These are phyloP conservation scores for Colletotrichum tofieldiae DNA, from an alignment of 2,329 filamentous ascomycete species.

Conservation along the genomic window DNA sequence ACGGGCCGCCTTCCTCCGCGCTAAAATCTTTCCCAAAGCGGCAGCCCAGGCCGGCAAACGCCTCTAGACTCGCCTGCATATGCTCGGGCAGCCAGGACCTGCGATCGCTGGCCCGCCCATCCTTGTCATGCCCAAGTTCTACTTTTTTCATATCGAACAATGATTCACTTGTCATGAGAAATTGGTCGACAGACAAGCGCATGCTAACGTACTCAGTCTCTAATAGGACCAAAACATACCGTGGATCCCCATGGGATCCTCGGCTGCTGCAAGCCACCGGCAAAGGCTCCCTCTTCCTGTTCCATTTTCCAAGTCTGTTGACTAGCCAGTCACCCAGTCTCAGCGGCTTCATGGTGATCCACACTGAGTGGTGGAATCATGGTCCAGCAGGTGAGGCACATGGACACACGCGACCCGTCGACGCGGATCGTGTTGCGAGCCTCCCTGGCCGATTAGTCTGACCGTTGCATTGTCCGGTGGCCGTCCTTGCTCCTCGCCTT, in stretches of 20 bases:
- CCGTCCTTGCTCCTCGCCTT: not conserved
- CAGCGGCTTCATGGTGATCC: slow-evolving; percentile 4
- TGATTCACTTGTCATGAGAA: not conserved
- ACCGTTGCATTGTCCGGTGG: not conserved
- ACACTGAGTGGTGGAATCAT: slow-evolving; percentile 25
- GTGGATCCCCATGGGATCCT: slow-evolving; percentile 4
- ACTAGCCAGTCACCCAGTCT: not conserved
- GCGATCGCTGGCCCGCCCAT: slow-evolving; percentile 15
- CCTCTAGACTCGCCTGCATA: slow-evolving; percentile 10
- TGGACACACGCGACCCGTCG: slow-evolving; percentile 31
- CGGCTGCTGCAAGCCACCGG: slow-evolving; percentile 26
- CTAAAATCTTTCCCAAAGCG: slow-evolving; percentile 35
- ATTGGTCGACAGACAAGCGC: slow-evolving; percentile 5
- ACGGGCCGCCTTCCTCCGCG: slow-evolving; percentile 46
- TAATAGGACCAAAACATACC: not conserved
- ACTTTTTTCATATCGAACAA: not conserved
- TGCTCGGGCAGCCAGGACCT: slow-evolving; percentile 11
- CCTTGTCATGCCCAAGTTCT: not conserved
- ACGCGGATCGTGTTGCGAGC: slow-evolving; percentile 20
- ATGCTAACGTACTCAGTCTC: not conserved
- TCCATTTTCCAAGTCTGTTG: not conserved
- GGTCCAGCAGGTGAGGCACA: not conserved
- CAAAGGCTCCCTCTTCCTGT: slow-evolving; percentile 15
- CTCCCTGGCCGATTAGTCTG: slow-evolving; percentile 24
- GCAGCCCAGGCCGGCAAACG: slow-evolving; percentile 16